Conservation (phyloP, 257 asterid genomes). For the Striga asiatica region DNA sequence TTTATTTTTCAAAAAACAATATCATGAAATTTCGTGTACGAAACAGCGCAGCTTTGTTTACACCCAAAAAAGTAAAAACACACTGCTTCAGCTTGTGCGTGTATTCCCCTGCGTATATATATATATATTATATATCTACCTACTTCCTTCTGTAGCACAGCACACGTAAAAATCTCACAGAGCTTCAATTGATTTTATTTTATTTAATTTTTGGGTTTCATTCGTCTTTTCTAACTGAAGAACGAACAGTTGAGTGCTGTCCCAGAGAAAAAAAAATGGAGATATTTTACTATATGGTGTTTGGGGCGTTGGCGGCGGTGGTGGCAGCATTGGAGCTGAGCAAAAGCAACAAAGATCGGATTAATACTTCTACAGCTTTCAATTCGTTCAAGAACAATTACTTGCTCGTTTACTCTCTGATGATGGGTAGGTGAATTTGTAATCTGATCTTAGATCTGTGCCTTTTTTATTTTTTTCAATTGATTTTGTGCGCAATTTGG, state of each 20-base stretch:
- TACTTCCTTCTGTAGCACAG: neutral
- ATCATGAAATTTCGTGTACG: too few species aligned
- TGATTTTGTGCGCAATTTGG: conserved; percentile 4
- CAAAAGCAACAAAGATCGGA: conserved; percentile 51
- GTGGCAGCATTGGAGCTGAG: conserved; percentile 57
- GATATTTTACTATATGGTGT: conserved; percentile 48
- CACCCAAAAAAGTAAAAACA: too few species aligned
- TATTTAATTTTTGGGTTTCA: neutral
- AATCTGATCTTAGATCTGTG: conserved; percentile 25
- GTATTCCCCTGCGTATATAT: neutral
- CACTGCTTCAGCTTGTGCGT: conserved; percentile 14
- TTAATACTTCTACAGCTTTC: conserved; percentile 43
- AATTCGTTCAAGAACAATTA: conserved; percentile 56
- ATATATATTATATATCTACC: neutral
- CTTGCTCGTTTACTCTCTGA: conserved; percentile 59
- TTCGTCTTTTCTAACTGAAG: neutral
- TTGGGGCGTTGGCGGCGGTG: conserved; percentile 43
- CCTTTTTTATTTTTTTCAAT: conserved; percentile 2
- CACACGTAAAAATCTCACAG: conserved; percentile 2
- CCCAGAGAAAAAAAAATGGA: conserved; percentile 31
- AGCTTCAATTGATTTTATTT: neutral
- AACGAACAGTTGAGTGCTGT: conserved; percentile 1
- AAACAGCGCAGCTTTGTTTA: too few species aligned
- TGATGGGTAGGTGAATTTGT: conserved; percentile 50
- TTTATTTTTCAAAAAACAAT: too few species aligned